Evolutionary conservation across 768 basidiomycete species (phyloP), one percentile per base, ranked within the genome.

Genomic region (Aureoboletus auriporus): DNA sequence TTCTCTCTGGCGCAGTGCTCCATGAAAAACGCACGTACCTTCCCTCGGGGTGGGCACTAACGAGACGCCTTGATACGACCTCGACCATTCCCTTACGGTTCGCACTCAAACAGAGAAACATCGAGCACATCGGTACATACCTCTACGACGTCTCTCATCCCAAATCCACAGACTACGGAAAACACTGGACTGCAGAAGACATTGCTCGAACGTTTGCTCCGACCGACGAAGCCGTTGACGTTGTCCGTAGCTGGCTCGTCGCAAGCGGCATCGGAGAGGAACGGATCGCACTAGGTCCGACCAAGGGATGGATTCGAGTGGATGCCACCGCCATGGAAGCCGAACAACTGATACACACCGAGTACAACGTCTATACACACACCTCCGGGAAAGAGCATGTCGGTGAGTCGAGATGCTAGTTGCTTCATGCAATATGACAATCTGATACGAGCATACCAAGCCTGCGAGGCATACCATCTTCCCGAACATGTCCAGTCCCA

Each of bases 21-120:
- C 75, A 76, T 48, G 75, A 76, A 57, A 70, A 62, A 38, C 74
- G 74, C 46, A 61, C 60, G 13, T 52, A 38, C 11, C 54, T 63
- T 3, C 74, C 75, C 3, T 2, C 42, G 0, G 61, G 59, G 5
- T 80, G 77, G 76, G 53, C 57, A 6, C 57, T 65, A 12, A 52
- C 67, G 12, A 67, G 70, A 30, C 63, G 70, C 36, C 68, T 71
- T 34, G 62, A 67, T 6, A 49, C 70, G 13, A 57, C 66, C 12
- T 51, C 60, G 12, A 35, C 33, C 4, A 49, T 70, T 10, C 65
- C 63, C 4, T 28, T 71, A 17, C 60, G 55, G n/a, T 59, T 70
- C 42, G 64, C 68, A 14, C 55, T 71, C 47, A 57, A 49, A 17
- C 70, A 71, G 51, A 51, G 41, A 8, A 67, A 71, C 53, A 42